phyloP scores from a whole-genome alignment of 176 grass and related monocot genomes.

The Juncus effusus region DNA sequence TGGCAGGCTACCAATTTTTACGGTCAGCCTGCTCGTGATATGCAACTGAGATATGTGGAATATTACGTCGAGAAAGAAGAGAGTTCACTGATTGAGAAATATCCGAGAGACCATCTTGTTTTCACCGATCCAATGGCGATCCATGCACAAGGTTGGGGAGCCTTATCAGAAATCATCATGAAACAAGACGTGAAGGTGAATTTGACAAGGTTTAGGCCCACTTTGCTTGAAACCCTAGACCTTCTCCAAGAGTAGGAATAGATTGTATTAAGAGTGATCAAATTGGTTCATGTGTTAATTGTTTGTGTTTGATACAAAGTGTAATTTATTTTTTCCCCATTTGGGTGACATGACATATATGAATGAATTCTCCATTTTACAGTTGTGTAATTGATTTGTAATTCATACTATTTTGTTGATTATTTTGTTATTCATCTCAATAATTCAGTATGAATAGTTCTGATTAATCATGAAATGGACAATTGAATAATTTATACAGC shows the following conservation, averaged over 20 bases:
- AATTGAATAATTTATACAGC: too few relatives aligned
- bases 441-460: not conserved
- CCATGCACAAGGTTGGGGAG: constrained; percentile 46
- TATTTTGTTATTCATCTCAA: not conserved
- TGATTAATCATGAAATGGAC: too few relatives aligned
- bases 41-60: constrained; percentile 65
- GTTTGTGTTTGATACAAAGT: constrained; percentile 19
- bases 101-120: constrained; percentile 44
- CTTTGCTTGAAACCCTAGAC: constrained; percentile 51
- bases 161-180: constrained; percentile 54
- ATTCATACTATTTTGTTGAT: constrained; percentile 2
- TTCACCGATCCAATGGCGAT: constrained; percentile 51
- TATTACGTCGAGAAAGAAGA: constrained; percentile 60
- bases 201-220: constrained; percentile 38
- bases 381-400: not conserved
- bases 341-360: constrained; percentile 4
- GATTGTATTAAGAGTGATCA: constrained; percentile 2
- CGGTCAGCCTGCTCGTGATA: constrained; percentile 35
- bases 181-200: constrained; percentile 70
- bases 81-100: constrained; percentile 59
- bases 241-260: constrained; percentile 42
- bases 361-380: not conserved
- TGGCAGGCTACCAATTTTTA: constrained; percentile 65
- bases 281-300: constrained; percentile 23
- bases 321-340: constrained; percentile 17